Conservation (phyloP, 2,329 filamentous ascomycete genomes). For the Aspergillus versicolor region DNA sequence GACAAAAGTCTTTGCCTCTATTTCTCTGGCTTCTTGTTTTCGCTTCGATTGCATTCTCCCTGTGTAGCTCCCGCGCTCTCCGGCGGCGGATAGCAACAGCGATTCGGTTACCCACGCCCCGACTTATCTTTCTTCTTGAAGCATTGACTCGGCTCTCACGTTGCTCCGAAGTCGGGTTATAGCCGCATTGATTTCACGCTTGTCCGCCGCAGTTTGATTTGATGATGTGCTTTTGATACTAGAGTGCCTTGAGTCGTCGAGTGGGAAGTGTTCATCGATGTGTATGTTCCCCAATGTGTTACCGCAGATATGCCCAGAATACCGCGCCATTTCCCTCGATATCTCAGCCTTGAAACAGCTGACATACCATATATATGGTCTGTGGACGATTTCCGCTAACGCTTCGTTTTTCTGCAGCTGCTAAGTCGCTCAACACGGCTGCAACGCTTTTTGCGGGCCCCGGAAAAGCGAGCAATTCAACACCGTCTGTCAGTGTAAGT, state of each 20-base stretch:
- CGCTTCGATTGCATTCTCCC: not conserved
- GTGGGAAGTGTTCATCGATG: constrained; percentile 7
- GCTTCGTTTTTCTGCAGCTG: constrained; percentile 22
- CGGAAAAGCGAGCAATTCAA: constrained; percentile 31
- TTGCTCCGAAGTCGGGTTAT: not conserved
- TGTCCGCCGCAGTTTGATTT: constrained; percentile 1
- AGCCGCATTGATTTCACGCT: not conserved
- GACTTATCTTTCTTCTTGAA: constrained; percentile 13
- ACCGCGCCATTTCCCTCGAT: not conserved
- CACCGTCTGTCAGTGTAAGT: constrained; percentile 38
- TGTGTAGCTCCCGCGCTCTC: not conserved
- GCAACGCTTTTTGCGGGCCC: constrained; percentile 38
- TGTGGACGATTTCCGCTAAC: constrained; percentile 9
- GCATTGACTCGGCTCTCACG: constrained; percentile 14
- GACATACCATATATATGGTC: not conserved
- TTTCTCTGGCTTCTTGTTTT: not conserved
- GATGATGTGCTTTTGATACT: constrained; percentile 7
- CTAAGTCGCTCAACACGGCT: constrained; percentile 29
- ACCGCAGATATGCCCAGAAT: not conserved
- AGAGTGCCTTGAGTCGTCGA: not conserved
- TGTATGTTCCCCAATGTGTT: constrained; percentile 10
- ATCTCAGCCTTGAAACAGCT: not conserved
- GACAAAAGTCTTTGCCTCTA: not conserved
- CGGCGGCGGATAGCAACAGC: not conserved
- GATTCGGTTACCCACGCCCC: not conserved